A percentile compares a stretch with the other conserved stretches of the same genome.
These are phyloP conservation scores for Apiotrichum sp. DNA, from an alignment of 1,284 basidiomycete species.

Conservation along the genomic window DNA sequence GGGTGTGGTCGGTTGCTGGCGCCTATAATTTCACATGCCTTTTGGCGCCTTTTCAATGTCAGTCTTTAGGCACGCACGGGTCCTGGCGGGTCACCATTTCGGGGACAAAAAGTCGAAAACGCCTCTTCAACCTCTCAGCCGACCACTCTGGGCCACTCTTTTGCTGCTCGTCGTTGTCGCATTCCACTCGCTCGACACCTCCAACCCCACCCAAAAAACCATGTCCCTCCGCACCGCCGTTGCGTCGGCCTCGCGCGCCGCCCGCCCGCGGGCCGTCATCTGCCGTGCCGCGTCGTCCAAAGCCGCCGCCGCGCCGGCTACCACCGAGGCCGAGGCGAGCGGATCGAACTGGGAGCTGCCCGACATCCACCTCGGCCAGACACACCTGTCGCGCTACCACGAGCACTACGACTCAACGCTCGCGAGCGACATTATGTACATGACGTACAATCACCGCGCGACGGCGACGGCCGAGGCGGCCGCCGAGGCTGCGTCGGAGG, in stretches of 20 bases:
- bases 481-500: neutral
- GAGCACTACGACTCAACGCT: slow-evolving; percentile 83
- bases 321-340: neutral
- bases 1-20: no score
- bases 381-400: slow-evolving; percentile 66
- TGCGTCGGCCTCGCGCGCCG: slow-evolving; percentile 10
- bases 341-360: slow-evolving; percentile 25
- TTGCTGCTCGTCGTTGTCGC: neutral
- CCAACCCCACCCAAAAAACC: neutral
- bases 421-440: slow-evolving; percentile 84
- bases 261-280: slow-evolving; percentile 2
- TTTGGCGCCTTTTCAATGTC: no score
- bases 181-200: neutral
- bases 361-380: slow-evolving; percentile 50
- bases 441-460: slow-evolving; percentile 76
- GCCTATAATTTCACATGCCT: no score
- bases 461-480: slow-evolving; percentile 8
- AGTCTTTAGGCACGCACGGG: no score
- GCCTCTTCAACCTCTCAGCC: neutral
- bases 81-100: no score
- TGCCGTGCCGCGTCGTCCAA: slow-evolving; percentile 11
- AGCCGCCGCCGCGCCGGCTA: neutral
- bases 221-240: slow-evolving; percentile 19
- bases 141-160: neutral
- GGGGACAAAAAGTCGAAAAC: slow-evolving; percentile 8